Conservation (phyloP, 2,329 filamentous ascomycete genomes). For the Alternaria gaisen region DNA sequence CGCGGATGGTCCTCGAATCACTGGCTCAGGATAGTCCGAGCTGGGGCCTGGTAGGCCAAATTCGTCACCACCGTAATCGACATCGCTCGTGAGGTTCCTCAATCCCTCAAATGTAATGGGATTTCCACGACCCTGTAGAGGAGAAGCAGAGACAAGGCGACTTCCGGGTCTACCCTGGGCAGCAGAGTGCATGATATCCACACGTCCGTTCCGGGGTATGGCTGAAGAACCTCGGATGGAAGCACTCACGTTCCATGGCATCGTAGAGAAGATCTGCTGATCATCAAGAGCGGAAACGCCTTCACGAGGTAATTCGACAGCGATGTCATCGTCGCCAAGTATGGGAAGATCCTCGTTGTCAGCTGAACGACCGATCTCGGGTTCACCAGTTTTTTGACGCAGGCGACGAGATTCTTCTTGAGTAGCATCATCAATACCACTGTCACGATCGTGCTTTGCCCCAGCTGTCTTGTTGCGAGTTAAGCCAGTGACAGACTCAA, state of each 20-base stretch:
- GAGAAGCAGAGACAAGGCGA: slow-evolving; percentile 67
- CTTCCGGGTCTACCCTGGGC: slow-evolving; percentile 53
- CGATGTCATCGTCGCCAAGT: slow-evolving; percentile 61
- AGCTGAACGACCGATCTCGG: slow-evolving; percentile 48
- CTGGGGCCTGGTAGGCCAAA: slow-evolving; percentile 27
- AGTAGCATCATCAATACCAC: slow-evolving; percentile 45
- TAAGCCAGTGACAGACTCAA: slow-evolving; percentile 57
- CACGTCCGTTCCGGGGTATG: slow-evolving; percentile 52
- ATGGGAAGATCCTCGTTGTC: slow-evolving; percentile 46
- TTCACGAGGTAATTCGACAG: slow-evolving; percentile 77
- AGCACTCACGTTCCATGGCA: slow-evolving; percentile 73
- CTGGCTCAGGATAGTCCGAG: slow-evolving; percentile 27
- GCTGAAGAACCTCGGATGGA: slow-evolving; percentile 62
- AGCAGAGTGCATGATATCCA: slow-evolving; percentile 51
- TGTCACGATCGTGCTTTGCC: slow-evolving; percentile 48
- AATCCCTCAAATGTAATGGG: slow-evolving; percentile 39
- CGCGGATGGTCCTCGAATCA: slow-evolving; percentile 29
- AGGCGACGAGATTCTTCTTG: slow-evolving; percentile 46
- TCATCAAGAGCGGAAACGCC: slow-evolving; percentile 73
- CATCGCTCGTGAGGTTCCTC: slow-evolving; percentile 42
- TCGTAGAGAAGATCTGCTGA: slow-evolving; percentile 68
- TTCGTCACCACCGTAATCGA: slow-evolving; percentile 36
- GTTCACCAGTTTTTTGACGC: slow-evolving; percentile 42
- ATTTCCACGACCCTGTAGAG: slow-evolving; percentile 63
- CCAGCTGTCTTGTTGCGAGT: slow-evolving; percentile 34